These are phyloP conservation scores for Grosmannia huntii DNA, from an alignment of 2,329 filamentous ascomycete species.

Conservation along the genomic window DNA sequence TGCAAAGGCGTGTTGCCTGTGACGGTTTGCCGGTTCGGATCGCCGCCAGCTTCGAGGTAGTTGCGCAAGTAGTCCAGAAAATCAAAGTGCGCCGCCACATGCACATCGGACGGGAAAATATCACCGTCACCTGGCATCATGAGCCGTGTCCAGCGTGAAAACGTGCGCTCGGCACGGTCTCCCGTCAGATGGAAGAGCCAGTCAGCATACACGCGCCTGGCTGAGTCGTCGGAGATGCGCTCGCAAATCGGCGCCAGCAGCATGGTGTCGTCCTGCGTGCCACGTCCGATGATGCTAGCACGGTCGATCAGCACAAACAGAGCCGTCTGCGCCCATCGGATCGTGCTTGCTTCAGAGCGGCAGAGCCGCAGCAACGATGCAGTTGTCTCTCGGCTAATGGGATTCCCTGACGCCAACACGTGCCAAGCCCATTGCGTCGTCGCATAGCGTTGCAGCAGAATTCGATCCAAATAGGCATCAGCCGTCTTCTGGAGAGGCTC, in stretches of 20 bases:
- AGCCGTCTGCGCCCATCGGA: neutral
- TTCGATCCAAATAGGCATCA: neutral
- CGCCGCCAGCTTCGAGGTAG: neutral
- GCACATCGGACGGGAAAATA: neutral
- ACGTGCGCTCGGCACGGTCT: neutral
- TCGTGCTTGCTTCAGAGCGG: neutral
- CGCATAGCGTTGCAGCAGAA: neutral
- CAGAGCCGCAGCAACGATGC: neutral
- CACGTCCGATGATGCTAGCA: neutral
- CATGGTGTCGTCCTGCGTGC: neutral
- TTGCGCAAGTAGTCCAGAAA: neutral
- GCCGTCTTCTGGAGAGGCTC: neutral
- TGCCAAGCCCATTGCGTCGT: neutral
- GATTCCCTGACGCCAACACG: neutral
- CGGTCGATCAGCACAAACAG: neutral
- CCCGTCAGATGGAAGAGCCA: neutral
- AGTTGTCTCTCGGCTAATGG: neutral
- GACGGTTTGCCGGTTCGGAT: neutral
- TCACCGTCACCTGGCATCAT: neutral
- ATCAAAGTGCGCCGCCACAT: neutral
- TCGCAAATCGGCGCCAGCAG: neutral
- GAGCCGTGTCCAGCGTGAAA: neutral
- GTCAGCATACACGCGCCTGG: neutral
- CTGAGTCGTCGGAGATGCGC: neutral
- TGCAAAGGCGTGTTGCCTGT: neutral